Evolutionary conservation across 1,139 yeast species (phyloP).

Genomic region (Blastobotrys ciferrii): DNA sequence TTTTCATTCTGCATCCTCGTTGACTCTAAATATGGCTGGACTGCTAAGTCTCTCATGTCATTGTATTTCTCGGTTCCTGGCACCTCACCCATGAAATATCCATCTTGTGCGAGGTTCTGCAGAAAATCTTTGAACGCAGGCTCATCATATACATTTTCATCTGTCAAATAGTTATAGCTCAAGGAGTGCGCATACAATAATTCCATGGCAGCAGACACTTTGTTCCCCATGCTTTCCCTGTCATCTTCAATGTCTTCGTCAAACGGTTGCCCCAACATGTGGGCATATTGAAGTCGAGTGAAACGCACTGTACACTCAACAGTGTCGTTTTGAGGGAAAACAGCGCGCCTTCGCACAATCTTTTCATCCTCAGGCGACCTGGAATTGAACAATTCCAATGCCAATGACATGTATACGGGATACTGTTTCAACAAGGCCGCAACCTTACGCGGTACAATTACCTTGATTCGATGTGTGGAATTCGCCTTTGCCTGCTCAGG

Average conservation of each 20-base stretch:
- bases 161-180: slow-evolving; percentile 4
- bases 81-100: slow-evolving; percentile 22
- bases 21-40: slow-evolving; percentile 17
- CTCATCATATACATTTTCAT: slow-evolving; percentile 12
- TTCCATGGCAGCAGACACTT: slow-evolving; percentile 31
- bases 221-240: slow-evolving; percentile 27
- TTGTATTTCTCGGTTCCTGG: slow-evolving; percentile 19
- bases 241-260: slow-evolving; percentile 16
- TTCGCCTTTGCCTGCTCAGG: slow-evolving; percentile 17
- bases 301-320: slow-evolving; percentile 28
- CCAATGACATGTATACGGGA: slow-evolving; percentile 22
- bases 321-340: slow-evolving; percentile 20
- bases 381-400: slow-evolving; percentile 17
- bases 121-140: slow-evolving; percentile 20
- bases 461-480: slow-evolving; percentile 21
- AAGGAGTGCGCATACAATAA: slow-evolving; percentile 19
- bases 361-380: slow-evolving; percentile 9
- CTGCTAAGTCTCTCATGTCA: slow-evolving; percentile 18
- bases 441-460: slow-evolving; percentile 20
- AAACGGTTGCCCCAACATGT: slow-evolving; percentile 21
- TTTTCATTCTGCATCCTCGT: slow-evolving; percentile 14
- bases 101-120: slow-evolving; percentile 18
- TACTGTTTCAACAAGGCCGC: slow-evolving; percentile 23
- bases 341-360: slow-evolving; percentile 1
- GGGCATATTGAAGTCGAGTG: slow-evolving; percentile 29